A percentile compares a stretch with the other conserved stretches of the same genome.
phyloP scores from a whole-genome alignment of 805 yeast genomes.

The Saccharomycopsis fibuligera region DNA sequence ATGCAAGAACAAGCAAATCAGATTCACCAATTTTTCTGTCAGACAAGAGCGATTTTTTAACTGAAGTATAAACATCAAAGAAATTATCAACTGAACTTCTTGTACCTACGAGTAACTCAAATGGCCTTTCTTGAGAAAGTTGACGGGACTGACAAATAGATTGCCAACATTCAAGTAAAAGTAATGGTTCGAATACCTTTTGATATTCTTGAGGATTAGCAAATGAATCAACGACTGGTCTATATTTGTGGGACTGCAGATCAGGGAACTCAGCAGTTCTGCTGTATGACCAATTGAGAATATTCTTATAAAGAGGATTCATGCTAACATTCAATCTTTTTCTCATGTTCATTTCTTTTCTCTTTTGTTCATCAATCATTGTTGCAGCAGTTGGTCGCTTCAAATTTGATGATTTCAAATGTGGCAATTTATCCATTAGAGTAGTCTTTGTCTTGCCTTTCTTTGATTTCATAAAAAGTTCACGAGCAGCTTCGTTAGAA shows the following conservation, averaged over 20 bases:
- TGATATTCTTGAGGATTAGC: constrained; percentile 57
- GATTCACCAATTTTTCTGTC: constrained; percentile 61
- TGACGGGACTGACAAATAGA: constrained; percentile 69
- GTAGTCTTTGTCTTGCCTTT: constrained; percentile 29
- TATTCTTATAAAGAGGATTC: constrained; percentile 61
- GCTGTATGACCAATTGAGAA: constrained; percentile 74
- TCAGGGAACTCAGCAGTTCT: constrained; percentile 50
- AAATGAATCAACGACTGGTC: constrained; percentile 50
- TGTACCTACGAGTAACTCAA: constrained; percentile 66
- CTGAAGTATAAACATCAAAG: constrained; percentile 76
- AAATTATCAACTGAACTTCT: constrained; percentile 80
- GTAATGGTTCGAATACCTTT: constrained; percentile 66
- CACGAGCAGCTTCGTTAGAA: constrained; percentile 25
- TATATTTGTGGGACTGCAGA: constrained; percentile 16
- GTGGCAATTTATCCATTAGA: constrained; percentile 15
- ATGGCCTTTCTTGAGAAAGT: constrained; percentile 49
- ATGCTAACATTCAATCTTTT: constrained; percentile 70
- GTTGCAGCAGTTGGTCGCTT: constrained; percentile 31
- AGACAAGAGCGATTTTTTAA: constrained; percentile 44
- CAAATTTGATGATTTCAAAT: constrained; percentile 12
- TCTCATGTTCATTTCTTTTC: constrained; percentile 73
- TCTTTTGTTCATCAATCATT: constrained; percentile 36
- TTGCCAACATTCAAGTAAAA: constrained; percentile 92
- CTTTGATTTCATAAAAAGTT: constrained; percentile 30
- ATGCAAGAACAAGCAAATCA: constrained; percentile 65